phyloP scores from a whole-genome alignment of 345 rosid genomes.

The Mallotus nudiflorus region DNA sequence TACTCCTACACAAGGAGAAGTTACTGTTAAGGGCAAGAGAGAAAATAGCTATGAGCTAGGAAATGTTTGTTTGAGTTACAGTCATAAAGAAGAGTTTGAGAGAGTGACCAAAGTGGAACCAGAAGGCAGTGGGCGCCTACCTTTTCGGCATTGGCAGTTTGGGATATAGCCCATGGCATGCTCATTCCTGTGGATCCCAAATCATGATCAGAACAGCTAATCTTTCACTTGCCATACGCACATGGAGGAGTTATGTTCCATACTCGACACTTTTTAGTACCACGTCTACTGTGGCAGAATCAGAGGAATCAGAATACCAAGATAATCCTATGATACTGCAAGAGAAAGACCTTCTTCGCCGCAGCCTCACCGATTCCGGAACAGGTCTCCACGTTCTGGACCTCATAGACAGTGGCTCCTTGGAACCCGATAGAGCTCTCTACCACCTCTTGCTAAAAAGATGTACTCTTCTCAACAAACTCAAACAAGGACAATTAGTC shows the following conservation, averaged over 20 bases:
- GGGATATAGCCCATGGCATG: too few species aligned
- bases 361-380: conserved; percentile 11
- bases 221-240: neutral
- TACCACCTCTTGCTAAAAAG: conserved; percentile 43
- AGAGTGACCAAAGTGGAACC: too few species aligned
- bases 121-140: too few species aligned
- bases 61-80: too few species aligned
- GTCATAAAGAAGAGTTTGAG: too few species aligned
- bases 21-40: too few species aligned
- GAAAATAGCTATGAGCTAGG: too few species aligned
- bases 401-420: conserved; percentile 26
- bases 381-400: conserved; percentile 45
- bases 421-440: conserved; percentile 35
- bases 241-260: neutral
- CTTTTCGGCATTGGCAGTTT: too few species aligned
- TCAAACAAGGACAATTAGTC: conserved; percentile 41
- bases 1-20: too few species aligned
- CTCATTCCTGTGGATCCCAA: too few species aligned
- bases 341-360: conserved; percentile 21
- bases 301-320: neutral
- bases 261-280: neutral
- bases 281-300: neutral
- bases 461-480: conserved; percentile 40
- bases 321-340: neutral
- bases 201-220: neutral